Conservation (phyloP, 2,329 filamentous ascomycete species). For the Colletotrichum gloeosporioides region DNA sequence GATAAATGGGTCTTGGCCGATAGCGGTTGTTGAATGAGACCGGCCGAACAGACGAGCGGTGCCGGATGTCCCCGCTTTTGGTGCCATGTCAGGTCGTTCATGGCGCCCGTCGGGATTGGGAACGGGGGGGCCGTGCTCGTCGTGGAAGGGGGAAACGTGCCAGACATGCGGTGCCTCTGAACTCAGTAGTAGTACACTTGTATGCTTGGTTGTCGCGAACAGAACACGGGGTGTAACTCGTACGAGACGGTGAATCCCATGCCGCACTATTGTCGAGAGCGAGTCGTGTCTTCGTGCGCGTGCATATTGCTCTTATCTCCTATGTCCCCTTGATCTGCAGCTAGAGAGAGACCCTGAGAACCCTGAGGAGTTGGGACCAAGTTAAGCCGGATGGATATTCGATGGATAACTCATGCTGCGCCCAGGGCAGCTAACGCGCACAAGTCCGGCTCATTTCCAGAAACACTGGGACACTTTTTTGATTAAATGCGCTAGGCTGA, state of each 20-base stretch:
- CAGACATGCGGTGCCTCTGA: not conserved
- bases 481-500: not conserved
- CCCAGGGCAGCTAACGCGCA: not conserved
- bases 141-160: not conserved
- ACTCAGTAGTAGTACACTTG: not conserved
- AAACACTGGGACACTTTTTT: not conserved
- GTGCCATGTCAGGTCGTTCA: not conserved
- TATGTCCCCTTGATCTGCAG: not conserved
- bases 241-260: not conserved
- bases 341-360: not conserved
- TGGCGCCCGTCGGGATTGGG: conserved; percentile 3
- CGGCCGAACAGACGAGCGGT: conserved; percentile 5
- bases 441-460: not conserved
- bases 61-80: conserved; percentile 10
- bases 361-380: not conserved
- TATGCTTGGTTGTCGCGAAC: not conserved
- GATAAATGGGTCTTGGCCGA: conserved; percentile 4
- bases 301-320: not conserved
- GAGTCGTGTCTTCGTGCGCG: not conserved
- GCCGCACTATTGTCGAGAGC: not conserved
- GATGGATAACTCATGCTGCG: not conserved
- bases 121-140: conserved; percentile 7
- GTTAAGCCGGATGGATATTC: not conserved
- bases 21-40: conserved; percentile 7
- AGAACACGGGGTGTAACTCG: not conserved